Evolutionary conservation across 1,139 yeast species (phyloP), one percentile per base, ranked within the genome.

Genomic region (Yamadazyma taylorii): DNA sequence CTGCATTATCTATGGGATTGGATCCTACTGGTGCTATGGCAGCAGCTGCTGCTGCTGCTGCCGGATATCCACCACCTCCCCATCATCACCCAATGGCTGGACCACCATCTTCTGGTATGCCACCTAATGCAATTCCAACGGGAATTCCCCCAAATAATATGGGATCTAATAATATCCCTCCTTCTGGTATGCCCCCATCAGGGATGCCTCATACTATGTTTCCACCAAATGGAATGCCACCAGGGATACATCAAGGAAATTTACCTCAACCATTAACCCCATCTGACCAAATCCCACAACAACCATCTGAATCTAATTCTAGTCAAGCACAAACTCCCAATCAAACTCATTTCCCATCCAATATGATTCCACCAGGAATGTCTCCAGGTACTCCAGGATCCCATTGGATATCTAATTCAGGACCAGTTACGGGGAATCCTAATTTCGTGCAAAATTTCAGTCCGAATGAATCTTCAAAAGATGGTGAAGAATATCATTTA

Each of bases 1-100:
- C 64, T 14, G 66, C 69, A 3, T 43, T 61, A 32, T 59, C 66
- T 3, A 61, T 63, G 64, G 69, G 68, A 5, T 49, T 62, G 50
- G 68, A 62, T 43, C 66, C 68, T n/a, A 55, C 59, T 11, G 48
- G 55, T 47, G 58, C 66, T 30, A 47, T 53, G 29, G 58, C 59
- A 2, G 60, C 58, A 8, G 57, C 60, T 1, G 54, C 56, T 13
- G 57, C 58, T 13, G 53, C 58, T 17, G 55, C 57, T 21, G 55
- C 48, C 13, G 60, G 56, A 5, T 51, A 42, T 23, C 52, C 45
- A 21, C 53, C 51, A 7, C 47, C 40, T 16, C 34, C 37, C 7
- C 40, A 39, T 33, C n/a, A n/a, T n/a, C n/a, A n/a, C n/a, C 31
- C 33, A 10, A 38, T 28, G 32, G 35, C 35, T 19, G 30, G 36